Evolutionary conservation across 352 stramenopile genomes (phyloP), one percentile per base, ranked within the genome.

Genomic region (Elongisporangium prolatum): DNA sequence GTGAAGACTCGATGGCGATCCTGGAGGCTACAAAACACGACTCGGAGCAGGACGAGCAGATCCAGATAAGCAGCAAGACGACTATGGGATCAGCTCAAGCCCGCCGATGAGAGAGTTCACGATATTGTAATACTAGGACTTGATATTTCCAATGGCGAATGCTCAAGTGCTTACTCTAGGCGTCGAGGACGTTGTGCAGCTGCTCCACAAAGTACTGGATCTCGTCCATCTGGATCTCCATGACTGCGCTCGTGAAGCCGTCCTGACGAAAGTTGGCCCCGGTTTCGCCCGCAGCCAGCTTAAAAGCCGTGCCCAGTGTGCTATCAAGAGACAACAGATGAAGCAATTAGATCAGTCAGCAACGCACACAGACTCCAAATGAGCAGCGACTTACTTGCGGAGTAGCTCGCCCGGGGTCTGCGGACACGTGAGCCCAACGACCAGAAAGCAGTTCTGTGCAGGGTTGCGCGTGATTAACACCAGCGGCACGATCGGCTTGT

Each of bases 201-300:
- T 97, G 91, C 72, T 98, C 95, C 63, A 98, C 84, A 71, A 98
- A 98, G 67, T 92, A 93, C 64, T 98, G 90, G 56, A 98, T 97
- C 72, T 98, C 88, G 51, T 95, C 84, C 52, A 86, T 95, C 57
- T 91, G 81, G 51, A 99, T 97, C 77, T 98, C 93, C 59, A 98
- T 96, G 4, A 98, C 93, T 40, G 96, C 93, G 54, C 86, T 97
- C 58, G 98, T 94, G 68, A 98, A 98, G 56, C 94, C 93, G 67
- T 99, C 94, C 68, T 98, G 96, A 49, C 80, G 73, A 71, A 97
- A 98, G 53, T 88, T 91, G 16, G 89, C 91, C 48, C 92, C 88
- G 38, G 97, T 98, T 50, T 97, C 91, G 10, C 91, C 87, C 18
- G 95, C 95, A 11, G 94, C 93, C 34, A 98, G 66, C 60, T 95